Percentiles rank a stretch among this genome's conserved stretches.
phyloP scores from a whole-genome alignment of 257 asterid genomes.

The Orobanche coerulescens region DNA sequence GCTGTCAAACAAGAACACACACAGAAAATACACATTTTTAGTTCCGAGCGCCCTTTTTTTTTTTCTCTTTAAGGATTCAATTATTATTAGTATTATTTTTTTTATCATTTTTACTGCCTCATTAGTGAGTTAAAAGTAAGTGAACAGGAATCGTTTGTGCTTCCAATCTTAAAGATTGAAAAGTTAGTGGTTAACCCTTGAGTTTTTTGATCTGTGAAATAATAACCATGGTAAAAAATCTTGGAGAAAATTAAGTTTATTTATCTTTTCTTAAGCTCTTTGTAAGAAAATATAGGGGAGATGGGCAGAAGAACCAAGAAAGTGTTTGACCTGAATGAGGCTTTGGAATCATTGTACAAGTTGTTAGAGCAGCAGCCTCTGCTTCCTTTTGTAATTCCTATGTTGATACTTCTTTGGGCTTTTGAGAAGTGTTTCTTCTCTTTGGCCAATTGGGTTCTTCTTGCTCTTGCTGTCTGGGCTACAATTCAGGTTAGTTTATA shows the following conservation, averaged over 20 bases:
- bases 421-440: constrained; percentile 86
- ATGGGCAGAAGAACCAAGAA: constrained; percentile 63
- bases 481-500: constrained; percentile 56
- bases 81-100: too few species aligned
- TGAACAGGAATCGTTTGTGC: constrained; percentile 18
- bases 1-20: constrained; percentile 24
- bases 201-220: constrained; percentile 18
- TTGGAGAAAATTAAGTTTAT: constrained; percentile 11
- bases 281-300: not conserved
- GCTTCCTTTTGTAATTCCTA: constrained; percentile 51
- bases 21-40: not conserved
- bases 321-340: constrained; percentile 37
- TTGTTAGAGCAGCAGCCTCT: constrained; percentile 63
- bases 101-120: not conserved
- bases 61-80: too few species aligned
- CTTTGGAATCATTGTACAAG: constrained; percentile 42
- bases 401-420: constrained; percentile 57
- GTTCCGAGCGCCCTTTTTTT: too few species aligned
- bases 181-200: constrained; percentile 11
- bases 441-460: constrained; percentile 85
- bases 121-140: constrained; percentile 2
- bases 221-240: constrained; percentile 1
- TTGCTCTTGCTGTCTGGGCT: constrained; percentile 76
- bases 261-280: not conserved
- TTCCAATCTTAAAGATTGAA: constrained; percentile 7